phyloP scores from a whole-genome alignment of 2,329 filamentous ascomycete genomes.

The Emmonsia crescens region DNA sequence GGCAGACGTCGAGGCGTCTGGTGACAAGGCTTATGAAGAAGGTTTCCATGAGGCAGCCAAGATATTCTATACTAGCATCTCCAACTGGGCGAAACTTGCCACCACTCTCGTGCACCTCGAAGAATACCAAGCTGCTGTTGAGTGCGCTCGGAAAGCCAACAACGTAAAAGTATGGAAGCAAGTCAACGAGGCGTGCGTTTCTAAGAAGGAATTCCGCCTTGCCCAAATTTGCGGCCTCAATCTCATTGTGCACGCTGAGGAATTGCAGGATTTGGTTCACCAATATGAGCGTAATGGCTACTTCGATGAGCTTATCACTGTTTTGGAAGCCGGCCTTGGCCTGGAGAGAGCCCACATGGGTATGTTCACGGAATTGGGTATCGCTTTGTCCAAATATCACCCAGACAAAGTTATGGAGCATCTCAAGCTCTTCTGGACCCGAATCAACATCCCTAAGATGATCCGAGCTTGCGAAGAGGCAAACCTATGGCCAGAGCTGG shows the following conservation, averaged over 20 bases:
- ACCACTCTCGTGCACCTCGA: constrained; percentile 94
- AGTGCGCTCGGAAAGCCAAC: constrained; percentile 96
- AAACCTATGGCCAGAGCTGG: constrained; percentile 91
- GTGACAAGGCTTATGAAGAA: constrained; percentile 95
- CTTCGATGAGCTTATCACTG: constrained; percentile 92
- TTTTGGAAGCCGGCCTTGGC: constrained; percentile 89
- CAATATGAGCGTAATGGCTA: constrained; percentile 96
- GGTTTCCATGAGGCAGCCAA: constrained; percentile 92
- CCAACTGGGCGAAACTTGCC: constrained; percentile 98
- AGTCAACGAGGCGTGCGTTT: constrained; percentile 90
- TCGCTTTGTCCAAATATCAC: constrained; percentile 87
- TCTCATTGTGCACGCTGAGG: constrained; percentile 93
- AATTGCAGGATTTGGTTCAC: constrained; percentile 82
- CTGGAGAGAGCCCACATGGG: constrained; percentile 91
- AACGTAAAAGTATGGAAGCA: constrained; percentile 99
- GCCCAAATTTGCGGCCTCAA: constrained; percentile 98
- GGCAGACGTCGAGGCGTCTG: constrained; percentile 88
- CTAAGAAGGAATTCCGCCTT: constrained; percentile 97
- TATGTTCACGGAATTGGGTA: constrained; percentile 89
- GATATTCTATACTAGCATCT: constrained; percentile 97
- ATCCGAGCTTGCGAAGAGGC: constrained; percentile 88
- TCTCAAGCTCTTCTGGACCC: constrained; percentile 94
- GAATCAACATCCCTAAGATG: constrained; percentile 97
- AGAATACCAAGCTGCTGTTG: constrained; percentile 95
- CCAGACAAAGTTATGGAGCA: constrained; percentile 97